Evolutionary conservation across 2,329 filamentous ascomycete genomes (phyloP), one percentile per base, ranked within the genome.

Genomic region (Botrytis pseudocinerea): DNA sequence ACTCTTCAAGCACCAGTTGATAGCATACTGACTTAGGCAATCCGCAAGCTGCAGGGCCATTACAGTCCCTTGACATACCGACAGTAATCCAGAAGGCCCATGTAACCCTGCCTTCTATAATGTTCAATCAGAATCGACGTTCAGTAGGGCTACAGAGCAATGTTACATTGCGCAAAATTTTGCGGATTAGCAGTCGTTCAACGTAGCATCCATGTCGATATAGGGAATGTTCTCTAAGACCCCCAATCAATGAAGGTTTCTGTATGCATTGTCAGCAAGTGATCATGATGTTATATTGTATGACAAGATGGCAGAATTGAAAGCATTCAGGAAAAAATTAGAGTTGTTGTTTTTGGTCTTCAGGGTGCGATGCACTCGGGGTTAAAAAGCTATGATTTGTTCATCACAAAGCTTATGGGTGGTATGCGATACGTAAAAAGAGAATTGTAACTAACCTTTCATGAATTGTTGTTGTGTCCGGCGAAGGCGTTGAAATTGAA

Each of bases 191-290:
- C 22, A 8, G 28, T 42, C 25, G 6, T 57, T 18, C n/a, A 28
- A 35, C 1, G 5, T 18, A 40, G 22, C 22, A 35, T 22, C 8
- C 2, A 61, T 61, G 12, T 8, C 62, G 5, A n/a, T 25, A 9
- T 14, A 1, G 35, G 18, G 8, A 12, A 5, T 51, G 16, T 4
- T 48, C 10, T 42, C 10, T 10, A 6, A 25, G 22, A 6, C 38
- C n/a, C 44, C 14, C 25, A 59, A 1, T 12, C 10, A 32, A 25
- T 22, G 9, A 77, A 76, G 40, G 65, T 48, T 86, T 87, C 83
- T 85, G 84, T 80, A 81, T 78, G 78, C 82, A 83, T 89, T 87
- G 88, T 89, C 86, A 89, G 85, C 80, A 79, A 80, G 79, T 81
- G 82, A 40, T 72, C 44, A 54, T 44, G 28, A 70, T 70, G 38